Percentiles rank a stretch among this genome's conserved stretches.
These are phyloP conservation scores for Metschnikowia sp. DNA, from an alignment of 805 yeast genomes.

Conservation along the genomic window DNA sequence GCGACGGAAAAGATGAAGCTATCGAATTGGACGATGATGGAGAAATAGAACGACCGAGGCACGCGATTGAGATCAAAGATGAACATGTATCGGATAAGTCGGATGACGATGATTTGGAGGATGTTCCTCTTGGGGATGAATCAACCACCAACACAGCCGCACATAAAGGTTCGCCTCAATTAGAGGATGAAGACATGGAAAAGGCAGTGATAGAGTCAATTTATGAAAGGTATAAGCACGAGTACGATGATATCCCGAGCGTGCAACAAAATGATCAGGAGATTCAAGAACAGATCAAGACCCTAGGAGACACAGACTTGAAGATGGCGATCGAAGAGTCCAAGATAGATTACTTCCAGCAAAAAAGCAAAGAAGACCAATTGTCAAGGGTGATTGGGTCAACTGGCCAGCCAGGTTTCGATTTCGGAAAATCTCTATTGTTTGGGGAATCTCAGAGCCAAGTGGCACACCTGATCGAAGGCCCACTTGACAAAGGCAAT, in stretches of 20 bases:
- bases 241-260: conserved; percentile 3
- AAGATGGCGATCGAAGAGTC: conserved; percentile 47
- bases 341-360: conserved; percentile 38
- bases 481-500: no score
- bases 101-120: conserved; percentile 24
- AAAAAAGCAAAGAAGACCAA: conserved; percentile 22
- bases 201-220: conserved; percentile 36
- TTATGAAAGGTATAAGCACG: conserved; percentile 27
- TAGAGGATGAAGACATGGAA: conserved; percentile 26
- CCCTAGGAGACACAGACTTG: conserved; percentile 36
- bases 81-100: conserved; percentile 7
- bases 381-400: background rate
- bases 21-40: conserved; percentile 48
- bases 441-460: conserved; percentile 8
- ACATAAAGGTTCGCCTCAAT: background rate
- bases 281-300: conserved; percentile 7
- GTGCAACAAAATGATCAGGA: background rate
- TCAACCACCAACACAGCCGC: background rate
- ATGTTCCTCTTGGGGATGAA: conserved; percentile 19
- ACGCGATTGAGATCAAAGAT: background rate
- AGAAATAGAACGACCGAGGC: conserved; percentile 8
- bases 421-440: conserved; percentile 22
- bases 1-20: conserved; percentile 41
- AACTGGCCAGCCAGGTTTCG: conserved; percentile 3
- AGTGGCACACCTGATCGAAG: background rate